Evolutionary conservation across 106 monocot species (phyloP), one percentile per base, ranked within the genome.

Genomic region (Acorus gramineus): DNA sequence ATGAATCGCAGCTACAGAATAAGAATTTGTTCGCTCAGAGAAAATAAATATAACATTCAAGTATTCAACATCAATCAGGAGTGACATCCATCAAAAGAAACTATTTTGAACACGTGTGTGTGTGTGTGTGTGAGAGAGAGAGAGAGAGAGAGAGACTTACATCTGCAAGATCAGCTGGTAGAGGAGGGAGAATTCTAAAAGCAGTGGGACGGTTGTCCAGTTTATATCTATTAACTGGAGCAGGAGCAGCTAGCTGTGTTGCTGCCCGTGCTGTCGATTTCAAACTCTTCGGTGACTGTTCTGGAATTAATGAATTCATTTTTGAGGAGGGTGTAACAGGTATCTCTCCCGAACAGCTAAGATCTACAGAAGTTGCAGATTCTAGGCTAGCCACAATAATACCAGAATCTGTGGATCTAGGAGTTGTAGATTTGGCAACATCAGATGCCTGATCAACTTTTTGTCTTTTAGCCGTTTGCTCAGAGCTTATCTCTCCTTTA

Each of bases 101-200:
- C 28, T 28, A 28, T 28, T 28, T 28, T 28, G 28, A 28, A 28
- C 28, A 28, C 28, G 28, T 28, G 28, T 28, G 28, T 28, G 28
- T 28, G 28, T 3, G 7, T 42, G 52, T 6, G 7, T 54, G 2
- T 1, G 46, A 55, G 44, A 64, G 10, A 49, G 56, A 50, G 46
- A 50, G 55, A 13, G 55, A 65, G 14, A 7, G 28, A 28, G 28
- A 28, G 28, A 14, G 28, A 79, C 90, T 91, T 77, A 98, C 96
- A 85, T 79, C 78, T 52, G 80, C 66, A 69, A 98, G 63, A 63
- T 73, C 91, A 57, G 68, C 65, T 14, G 91, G 91, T 42, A 98
- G 62, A 60, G 94, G 91, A 65, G 91, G 76, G 79, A 98, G 80
- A 65, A 98, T 63, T 77, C 80, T 76, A 74, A 98, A 98, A 63